Evolutionary conservation across 2,329 filamentous ascomycete genomes (phyloP), one percentile per base, ranked within the genome.

Genomic region (Colletotrichum sp.): DNA sequence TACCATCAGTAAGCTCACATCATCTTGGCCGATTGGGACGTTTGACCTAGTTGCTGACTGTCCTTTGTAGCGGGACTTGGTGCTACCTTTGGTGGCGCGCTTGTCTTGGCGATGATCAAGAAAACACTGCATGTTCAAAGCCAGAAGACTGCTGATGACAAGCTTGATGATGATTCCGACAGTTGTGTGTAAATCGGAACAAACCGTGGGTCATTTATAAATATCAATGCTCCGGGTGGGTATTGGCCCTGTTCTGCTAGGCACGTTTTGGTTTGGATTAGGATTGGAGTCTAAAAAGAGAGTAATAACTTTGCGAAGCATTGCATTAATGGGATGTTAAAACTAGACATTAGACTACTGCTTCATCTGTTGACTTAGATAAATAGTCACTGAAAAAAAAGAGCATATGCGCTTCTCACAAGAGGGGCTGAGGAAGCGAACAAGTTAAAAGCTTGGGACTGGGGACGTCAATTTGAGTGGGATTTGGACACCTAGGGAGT

Each of bases 191-290:
- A 52, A 52, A 0, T 12, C 3, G 0, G 0, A 13, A 21, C 5
- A 6, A 21, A 52, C 2, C n/a, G 0, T 52, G 44, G 0, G 18
- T 3, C 1, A 3, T n/a, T 21, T 21, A 6, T 2, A 52, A 52
- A 3, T 21, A 13, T 4, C n/a, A 21, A 52, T 13, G 10, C 8
- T 5, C 6, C 4, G 2, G 44, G 6, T 52, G 44, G 44, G 44
- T 0, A 21, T 4, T 21, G n/a, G 9, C 0, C 4, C 2, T 21
- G 1, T 13, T 7, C 6, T 49, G 10, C 18, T 49, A 10, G 18
- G 10, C n/a, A 49, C 5, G n/a, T 49, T 49, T 49, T 21, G n/a
- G 2, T 49, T 49, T 21, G 18, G 6, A n/a, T 13, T 12, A 21
- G 44, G 1, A 44, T 21, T 49, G 44, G 44, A 21, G 44, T 49